phyloP scores from a whole-genome alignment of 2,329 filamentous ascomycete genomes.

The Aspergillus sp. region DNA sequence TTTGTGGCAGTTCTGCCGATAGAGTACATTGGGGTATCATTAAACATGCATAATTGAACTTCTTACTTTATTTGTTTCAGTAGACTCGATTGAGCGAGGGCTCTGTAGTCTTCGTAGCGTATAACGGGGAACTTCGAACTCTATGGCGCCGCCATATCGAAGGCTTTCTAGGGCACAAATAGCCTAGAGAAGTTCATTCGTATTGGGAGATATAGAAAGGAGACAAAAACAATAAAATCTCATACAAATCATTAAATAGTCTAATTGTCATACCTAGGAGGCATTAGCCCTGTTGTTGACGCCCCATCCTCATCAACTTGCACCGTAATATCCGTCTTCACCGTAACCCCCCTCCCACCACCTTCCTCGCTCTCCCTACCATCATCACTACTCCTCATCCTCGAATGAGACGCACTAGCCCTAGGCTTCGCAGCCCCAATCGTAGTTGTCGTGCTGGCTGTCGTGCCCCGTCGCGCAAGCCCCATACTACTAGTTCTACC shows the following conservation, averaged over 20 bases:
- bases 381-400: slow-evolving; percentile 4
- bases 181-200: not conserved
- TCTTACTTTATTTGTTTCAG: not conserved
- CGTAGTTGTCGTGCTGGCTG: no score
- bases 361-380: not conserved
- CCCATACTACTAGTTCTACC: no score
- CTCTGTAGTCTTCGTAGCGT: not conserved
- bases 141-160: no score
- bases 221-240: not conserved
- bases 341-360: slow-evolving; percentile 21
- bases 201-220: not conserved
- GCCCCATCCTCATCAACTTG: slow-evolving; percentile 20
- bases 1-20: not conserved
- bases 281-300: not conserved
- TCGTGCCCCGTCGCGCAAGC: no score
- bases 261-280: not conserved
- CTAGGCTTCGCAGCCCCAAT: no score
- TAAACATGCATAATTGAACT: not conserved
- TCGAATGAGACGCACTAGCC: no score
- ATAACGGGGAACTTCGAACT: not conserved
- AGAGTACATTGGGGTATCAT: slow-evolving; percentile 1
- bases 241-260: not conserved
- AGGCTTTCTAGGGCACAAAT: not conserved
- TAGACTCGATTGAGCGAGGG: no score
- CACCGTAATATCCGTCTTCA: slow-evolving; percentile 34